These are phyloP conservation scores for Geotrichum siamense DNA, from an alignment of 1,139 yeast genomes.

Conservation along the genomic window DNA sequence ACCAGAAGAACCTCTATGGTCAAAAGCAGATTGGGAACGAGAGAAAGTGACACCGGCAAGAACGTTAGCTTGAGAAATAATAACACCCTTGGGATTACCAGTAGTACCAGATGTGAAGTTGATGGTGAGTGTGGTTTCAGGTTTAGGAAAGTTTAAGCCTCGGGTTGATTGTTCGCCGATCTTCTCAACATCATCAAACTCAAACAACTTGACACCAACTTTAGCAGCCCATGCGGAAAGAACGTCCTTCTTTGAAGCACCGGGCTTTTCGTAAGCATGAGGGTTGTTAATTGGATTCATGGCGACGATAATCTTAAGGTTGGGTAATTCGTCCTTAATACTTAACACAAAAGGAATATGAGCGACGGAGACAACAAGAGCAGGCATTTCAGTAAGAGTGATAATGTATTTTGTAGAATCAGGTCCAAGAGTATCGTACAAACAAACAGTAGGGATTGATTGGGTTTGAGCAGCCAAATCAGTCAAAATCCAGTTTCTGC, in stretches of 20 bases:
- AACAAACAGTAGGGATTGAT: conserved; percentile 49
- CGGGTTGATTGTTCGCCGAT: conserved; percentile 47
- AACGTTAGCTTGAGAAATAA: conserved; percentile 48
- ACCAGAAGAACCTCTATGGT: conserved; percentile 26
- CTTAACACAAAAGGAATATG: conserved; percentile 42
- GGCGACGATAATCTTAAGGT: conserved; percentile 40
- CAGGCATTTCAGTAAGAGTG: conserved; percentile 50
- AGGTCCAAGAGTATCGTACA: conserved; percentile 60
- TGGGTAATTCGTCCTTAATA: conserved; percentile 35
- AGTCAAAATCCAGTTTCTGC: conserved; percentile 54
- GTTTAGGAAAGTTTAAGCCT: conserved; percentile 44
- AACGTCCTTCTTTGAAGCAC: conserved; percentile 29
- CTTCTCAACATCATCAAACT: conserved; percentile 46
- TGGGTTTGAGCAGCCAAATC: conserved; percentile 52
- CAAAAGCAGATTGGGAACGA: conserved; percentile 21
- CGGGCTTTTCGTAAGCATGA: conserved; percentile 15
- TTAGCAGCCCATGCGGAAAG: conserved; percentile 33
- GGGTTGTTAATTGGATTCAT: conserved; percentile 17
- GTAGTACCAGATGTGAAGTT: conserved; percentile 78
- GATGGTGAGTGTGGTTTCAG: conserved; percentile 54
- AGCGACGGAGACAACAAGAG: conserved; percentile 45
- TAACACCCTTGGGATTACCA: conserved; percentile 71
- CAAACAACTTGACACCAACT: conserved; percentile 38
- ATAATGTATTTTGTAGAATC: conserved; percentile 53
- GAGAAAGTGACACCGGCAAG: conserved; percentile 43